phyloP scores from a whole-genome alignment of 2,329 filamentous ascomycete species.

The Teratosphaeria nubilosa region DNA sequence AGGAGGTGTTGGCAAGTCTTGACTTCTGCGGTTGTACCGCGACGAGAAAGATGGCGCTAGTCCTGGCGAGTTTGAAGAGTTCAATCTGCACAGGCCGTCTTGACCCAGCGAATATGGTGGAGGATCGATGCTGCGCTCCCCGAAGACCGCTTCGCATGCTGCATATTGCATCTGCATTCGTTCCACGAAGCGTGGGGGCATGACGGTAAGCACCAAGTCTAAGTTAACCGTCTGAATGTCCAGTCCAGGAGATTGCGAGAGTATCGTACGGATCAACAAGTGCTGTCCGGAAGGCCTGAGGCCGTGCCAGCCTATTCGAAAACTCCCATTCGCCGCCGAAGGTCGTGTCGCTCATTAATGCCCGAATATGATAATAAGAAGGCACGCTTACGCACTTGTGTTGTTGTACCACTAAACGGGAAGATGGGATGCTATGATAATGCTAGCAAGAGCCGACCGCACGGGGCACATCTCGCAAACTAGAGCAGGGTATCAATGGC shows the following conservation, averaged over 20 bases:
- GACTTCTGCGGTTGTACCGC: background rate
- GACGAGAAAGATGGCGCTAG: background rate
- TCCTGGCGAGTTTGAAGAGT: slow-evolving; percentile 1
- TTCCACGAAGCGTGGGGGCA: slow-evolving; percentile 12
- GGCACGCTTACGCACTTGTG: background rate
- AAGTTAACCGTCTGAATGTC: background rate
- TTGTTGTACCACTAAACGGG: background rate
- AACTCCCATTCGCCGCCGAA: background rate
- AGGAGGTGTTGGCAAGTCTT: background rate
- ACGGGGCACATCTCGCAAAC: background rate
- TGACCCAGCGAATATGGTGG: slow-evolving; percentile 7
- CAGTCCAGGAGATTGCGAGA: background rate
- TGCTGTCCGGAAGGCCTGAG: background rate
- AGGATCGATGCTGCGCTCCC: slow-evolving; percentile 7
- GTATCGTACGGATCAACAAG: too few relatives aligned
- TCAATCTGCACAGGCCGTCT: background rate
- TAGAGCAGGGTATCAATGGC: background rate
- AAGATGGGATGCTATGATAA: too few relatives aligned
- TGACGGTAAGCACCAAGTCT: background rate
- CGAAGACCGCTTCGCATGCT: slow-evolving; percentile 6
- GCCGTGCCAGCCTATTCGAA: background rate
- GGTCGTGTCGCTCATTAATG: background rate
- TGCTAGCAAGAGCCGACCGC: background rate
- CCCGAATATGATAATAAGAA: background rate
- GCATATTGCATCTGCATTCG: slow-evolving; percentile 8